Conservation (phyloP, 163 green algal genomes). For the Trebouxiophyceae sp. region DNA sequence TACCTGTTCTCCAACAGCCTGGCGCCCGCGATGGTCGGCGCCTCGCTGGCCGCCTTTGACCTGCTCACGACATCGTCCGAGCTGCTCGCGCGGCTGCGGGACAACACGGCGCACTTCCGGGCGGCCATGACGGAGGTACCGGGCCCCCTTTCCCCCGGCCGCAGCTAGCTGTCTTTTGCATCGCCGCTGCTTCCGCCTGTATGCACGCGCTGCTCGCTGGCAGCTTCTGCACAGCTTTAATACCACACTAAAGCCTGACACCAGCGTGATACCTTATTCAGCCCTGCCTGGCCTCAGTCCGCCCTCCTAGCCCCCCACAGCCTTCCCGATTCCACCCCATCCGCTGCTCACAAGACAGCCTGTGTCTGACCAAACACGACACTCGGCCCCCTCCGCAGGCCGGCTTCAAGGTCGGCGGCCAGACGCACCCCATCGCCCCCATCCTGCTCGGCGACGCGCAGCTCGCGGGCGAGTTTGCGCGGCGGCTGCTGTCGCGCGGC, state of each 20-base stretch:
- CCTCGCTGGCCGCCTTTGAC: slow-evolving; percentile 41
- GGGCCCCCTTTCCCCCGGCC: no score
- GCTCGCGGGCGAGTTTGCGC: slow-evolving; percentile 42
- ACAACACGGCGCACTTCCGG: slow-evolving; percentile 54
- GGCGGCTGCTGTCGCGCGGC: slow-evolving; percentile 39
- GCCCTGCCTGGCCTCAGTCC: no score
- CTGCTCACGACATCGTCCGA: slow-evolving; percentile 31
- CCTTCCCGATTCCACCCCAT: no score
- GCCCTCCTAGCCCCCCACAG: neutral
- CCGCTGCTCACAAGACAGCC: neutral
- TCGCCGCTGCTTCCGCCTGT: no score
- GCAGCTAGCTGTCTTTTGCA: no score
- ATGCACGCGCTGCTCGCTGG: no score
- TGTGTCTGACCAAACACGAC: neutral
- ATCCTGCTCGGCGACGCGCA: slow-evolving; percentile 64
- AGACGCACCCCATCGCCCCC: slow-evolving; percentile 60
- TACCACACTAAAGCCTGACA: no score
- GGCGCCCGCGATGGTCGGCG: slow-evolving; percentile 45
- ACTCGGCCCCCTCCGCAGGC: slow-evolving; percentile 4
- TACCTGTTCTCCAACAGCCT: slow-evolving; percentile 75
- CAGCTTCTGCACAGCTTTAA: no score
- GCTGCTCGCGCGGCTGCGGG: slow-evolving; percentile 31
- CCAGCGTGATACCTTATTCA: no score
- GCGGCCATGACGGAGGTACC: slow-evolving; percentile 26
- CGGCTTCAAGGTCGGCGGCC: slow-evolving; percentile 43